Percentiles rank a stretch among this genome's conserved stretches.
These are phyloP conservation scores for Solioccasus polychromus DNA, from an alignment of 768 basidiomycete species.

Conservation along the genomic window DNA sequence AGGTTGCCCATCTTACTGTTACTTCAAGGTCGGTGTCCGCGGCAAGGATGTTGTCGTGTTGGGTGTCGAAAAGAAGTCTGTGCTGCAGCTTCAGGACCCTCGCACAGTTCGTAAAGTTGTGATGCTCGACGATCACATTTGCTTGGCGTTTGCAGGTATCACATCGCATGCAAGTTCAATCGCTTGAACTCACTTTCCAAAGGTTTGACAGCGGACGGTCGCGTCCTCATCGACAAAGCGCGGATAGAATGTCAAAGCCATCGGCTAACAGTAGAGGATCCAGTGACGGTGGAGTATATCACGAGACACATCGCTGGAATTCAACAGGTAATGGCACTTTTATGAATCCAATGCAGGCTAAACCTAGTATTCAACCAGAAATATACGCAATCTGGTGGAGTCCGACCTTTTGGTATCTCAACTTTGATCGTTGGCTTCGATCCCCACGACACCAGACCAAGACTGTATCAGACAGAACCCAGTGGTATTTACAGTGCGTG, in stretches of 20 bases:
- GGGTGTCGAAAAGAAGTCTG: slow-evolving; percentile 98
- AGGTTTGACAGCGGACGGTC: slow-evolving; percentile 97
- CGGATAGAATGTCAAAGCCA: slow-evolving; percentile 97
- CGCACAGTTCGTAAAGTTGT: slow-evolving; percentile 97
- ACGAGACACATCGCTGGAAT: slow-evolving; percentile 98
- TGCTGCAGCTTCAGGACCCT: slow-evolving; percentile 96
- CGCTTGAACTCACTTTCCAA: slow-evolving; percentile 11
- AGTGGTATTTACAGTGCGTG: slow-evolving; percentile 97
- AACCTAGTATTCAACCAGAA: slow-evolving; percentile 43
- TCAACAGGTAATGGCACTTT: slow-evolving; percentile 70
- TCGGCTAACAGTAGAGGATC: slow-evolving; percentile 95
- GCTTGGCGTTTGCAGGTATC: slow-evolving; percentile 95
- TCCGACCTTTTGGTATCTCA: slow-evolving; percentile 96
- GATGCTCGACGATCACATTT: slow-evolving; percentile 97
- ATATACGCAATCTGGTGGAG: slow-evolving; percentile 99
- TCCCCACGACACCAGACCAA: slow-evolving; percentile 82
- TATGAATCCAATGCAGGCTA: background rate
- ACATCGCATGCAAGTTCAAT: slow-evolving; percentile 2
- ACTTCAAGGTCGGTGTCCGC: slow-evolving; percentile 82
- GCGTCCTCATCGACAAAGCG: slow-evolving; percentile 97
- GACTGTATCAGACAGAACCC: slow-evolving; percentile 95
- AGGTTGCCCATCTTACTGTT: slow-evolving; percentile 4
- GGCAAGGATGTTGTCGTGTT: slow-evolving; percentile 94
- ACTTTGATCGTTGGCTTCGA: slow-evolving; percentile 97
- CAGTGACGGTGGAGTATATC: slow-evolving; percentile 97